phyloP scores from a whole-genome alignment of 2,329 filamentous ascomycete genomes.

The Cladosporium sp. region DNA sequence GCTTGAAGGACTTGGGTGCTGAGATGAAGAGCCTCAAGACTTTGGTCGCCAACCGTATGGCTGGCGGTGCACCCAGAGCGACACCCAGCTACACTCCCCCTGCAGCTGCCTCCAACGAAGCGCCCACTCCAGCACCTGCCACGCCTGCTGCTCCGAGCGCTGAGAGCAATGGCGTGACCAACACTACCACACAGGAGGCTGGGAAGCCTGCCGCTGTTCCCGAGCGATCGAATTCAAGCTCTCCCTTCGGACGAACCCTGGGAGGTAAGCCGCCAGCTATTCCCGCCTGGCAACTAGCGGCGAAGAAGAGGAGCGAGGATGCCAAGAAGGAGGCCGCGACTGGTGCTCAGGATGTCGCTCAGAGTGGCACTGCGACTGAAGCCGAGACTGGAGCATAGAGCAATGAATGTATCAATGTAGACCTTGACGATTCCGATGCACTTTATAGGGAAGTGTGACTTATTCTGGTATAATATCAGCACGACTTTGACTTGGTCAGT shows the following conservation, averaged over 20 bases:
- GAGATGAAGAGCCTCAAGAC: conserved; percentile 94
- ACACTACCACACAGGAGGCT: conserved; percentile 22
- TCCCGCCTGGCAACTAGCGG: conserved; percentile 57
- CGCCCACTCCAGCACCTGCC: not conserved
- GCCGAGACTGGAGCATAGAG: conserved; percentile 18
- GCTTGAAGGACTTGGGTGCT: conserved; percentile 79
- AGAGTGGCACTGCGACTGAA: conserved; percentile 30
- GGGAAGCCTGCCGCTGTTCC: conserved; percentile 29
- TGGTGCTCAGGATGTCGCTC: conserved; percentile 25
- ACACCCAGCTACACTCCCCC: too few species aligned
- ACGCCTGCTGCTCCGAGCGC: not conserved
- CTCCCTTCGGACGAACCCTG: conserved; percentile 29
- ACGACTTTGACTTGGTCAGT: not conserved
- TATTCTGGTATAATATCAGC: not conserved
- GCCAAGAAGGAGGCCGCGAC: conserved; percentile 44
- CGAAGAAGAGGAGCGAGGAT: conserved; percentile 51
- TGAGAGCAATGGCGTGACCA: conserved; percentile 10
- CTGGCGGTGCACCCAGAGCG: conserved; percentile 25
- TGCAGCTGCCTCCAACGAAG: not conserved
- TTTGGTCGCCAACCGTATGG: conserved; percentile 68
- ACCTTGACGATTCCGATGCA: not conserved
- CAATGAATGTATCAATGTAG: not conserved
- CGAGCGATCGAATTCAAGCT: conserved; percentile 25
- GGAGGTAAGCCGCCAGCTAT: conserved; percentile 47
- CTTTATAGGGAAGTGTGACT: not conserved